phyloP scores from a whole-genome alignment of 2,329 filamentous ascomycete species.

The Fusarium pseudograminearum region DNA sequence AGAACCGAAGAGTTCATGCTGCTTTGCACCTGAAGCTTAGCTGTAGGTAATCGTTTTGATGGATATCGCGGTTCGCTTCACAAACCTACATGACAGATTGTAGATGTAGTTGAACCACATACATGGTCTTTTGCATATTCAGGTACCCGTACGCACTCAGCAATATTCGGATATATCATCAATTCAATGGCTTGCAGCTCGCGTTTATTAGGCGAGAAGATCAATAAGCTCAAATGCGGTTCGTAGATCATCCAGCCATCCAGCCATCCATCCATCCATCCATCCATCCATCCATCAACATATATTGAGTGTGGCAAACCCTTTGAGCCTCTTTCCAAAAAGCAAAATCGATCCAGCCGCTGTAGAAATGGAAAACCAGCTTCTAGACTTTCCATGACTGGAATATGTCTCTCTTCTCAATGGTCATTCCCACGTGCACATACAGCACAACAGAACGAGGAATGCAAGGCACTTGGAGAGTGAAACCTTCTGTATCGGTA shows the following conservation, averaged over 20 bases:
- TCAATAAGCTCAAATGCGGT: slow-evolving; percentile 26
- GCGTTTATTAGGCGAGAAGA: slow-evolving; percentile 17
- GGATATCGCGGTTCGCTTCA: slow-evolving; percentile 13
- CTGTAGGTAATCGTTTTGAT: slow-evolving; percentile 1
- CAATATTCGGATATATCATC: background rate
- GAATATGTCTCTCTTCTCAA: slow-evolving; percentile 36
- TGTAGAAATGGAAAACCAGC: slow-evolving; percentile 16
- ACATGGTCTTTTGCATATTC: slow-evolving; percentile 7
- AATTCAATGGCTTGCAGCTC: slow-evolving; percentile 33
- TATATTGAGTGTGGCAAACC: slow-evolving; percentile 6
- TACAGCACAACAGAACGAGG: slow-evolving; percentile 11
- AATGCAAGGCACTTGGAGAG: slow-evolving; percentile 30
- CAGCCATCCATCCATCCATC: slow-evolving; percentile 5
- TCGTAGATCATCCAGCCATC: slow-evolving; percentile 27
- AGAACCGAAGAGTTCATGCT: slow-evolving; percentile 38
- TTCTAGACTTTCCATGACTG: slow-evolving; percentile 39
- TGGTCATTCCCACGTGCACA: slow-evolving; percentile 34
- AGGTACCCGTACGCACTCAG: slow-evolving; percentile 23
- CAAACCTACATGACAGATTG: slow-evolving; percentile 7
- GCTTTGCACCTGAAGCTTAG: background rate
- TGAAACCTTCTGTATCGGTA: slow-evolving; percentile 24
- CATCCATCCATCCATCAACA: background rate
- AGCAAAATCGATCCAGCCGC: background rate
- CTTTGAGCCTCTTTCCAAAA: slow-evolving; percentile 1
- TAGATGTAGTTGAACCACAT: background rate